Evolutionary conservation across 2,329 filamentous ascomycete species (phyloP), one percentile per base, ranked within the genome.

Genomic region (Neophaeococcomyces mojaviensis): DNA sequence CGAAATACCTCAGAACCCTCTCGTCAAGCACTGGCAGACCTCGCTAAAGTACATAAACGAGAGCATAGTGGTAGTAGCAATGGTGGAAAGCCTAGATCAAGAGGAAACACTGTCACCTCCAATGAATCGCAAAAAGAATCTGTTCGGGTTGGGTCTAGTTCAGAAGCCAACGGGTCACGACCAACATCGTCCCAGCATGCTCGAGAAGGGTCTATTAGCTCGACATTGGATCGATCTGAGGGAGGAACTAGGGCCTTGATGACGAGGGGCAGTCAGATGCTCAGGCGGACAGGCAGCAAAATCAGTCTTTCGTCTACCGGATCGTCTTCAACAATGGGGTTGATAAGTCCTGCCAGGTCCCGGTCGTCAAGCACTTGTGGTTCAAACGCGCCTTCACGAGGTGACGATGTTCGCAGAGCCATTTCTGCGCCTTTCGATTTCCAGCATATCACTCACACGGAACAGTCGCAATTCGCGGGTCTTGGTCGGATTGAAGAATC

Each of bases 401-500:
- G 39, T 48, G 48, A 42, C 50, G 48, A 36, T 47, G 48, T 54
- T 39, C 49, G 53, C 39, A 28, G 32, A 18, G 36, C 13, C 47
- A 82, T 82, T 43, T 82, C 79, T 0, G 71, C 72, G 47, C 79
- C 79, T 1, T 82, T 79, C 60, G 76, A 79, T 55, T 82, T 82
- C 57, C 77, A 81, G 51, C 79, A 82, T 56, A 61, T 82, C 43
- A 77, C 76, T 30, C 78, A 82, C 57, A 78, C 77, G 22, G 71
- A 72, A 46, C 71, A 73, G 19, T 62, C 71, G 19, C 73, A 81
- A 46, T 70, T 79, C 46, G 68, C 73, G 26, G 65, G 66, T 3
- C 61, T 81, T 16, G 70, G 77, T 32, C 69, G 68, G 28, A 66
- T 72, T 10, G 68, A 71, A 44, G 68, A 74, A 46, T 66, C 70